Conservation (phyloP, 2,329 filamentous ascomycete species). For the Elsinoe arachidis region DNA sequence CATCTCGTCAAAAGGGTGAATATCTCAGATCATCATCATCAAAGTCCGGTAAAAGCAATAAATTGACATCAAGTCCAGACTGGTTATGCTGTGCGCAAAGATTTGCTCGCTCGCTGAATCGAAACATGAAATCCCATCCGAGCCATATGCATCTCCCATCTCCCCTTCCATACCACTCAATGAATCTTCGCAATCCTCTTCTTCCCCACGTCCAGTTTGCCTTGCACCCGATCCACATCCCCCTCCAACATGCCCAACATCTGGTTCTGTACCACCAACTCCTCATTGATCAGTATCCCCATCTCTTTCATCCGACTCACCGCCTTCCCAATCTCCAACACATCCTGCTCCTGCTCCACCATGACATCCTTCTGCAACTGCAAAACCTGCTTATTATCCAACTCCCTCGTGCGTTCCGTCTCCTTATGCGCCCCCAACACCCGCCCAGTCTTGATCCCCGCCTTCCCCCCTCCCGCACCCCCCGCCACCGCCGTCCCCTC, state of each 20-base stretch:
- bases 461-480: neutral
- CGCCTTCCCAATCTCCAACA: slow-evolving; percentile 59
- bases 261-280: slow-evolving; percentile 62
- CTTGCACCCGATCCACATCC: slow-evolving; percentile 56
- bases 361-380: slow-evolving; percentile 68
- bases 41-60: slow-evolving; percentile 8
- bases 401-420: slow-evolving; percentile 65
- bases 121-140: neutral
- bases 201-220: slow-evolving; percentile 67
- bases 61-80: slow-evolving; percentile 3
- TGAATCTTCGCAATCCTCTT: slow-evolving; percentile 58
- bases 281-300: slow-evolving; percentile 65
- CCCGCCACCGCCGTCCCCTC: slow-evolving; percentile 21
- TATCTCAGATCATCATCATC: slow-evolving; percentile 4
- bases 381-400: slow-evolving; percentile 67
- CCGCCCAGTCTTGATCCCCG: slow-evolving; percentile 42
- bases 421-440: slow-evolving; percentile 65
- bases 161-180: slow-evolving; percentile 14
- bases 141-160: neutral
- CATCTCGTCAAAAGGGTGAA: neutral
- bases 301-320: slow-evolving; percentile 68
- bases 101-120: slow-evolving; percentile 2
- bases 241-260: slow-evolving; percentile 59
- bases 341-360: slow-evolving; percentile 63
- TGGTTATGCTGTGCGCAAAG: neutral